phyloP scores from a whole-genome alignment of 2,329 filamentous ascomycete species.

The Ophiocordyceps camponoti-leonardi region DNA sequence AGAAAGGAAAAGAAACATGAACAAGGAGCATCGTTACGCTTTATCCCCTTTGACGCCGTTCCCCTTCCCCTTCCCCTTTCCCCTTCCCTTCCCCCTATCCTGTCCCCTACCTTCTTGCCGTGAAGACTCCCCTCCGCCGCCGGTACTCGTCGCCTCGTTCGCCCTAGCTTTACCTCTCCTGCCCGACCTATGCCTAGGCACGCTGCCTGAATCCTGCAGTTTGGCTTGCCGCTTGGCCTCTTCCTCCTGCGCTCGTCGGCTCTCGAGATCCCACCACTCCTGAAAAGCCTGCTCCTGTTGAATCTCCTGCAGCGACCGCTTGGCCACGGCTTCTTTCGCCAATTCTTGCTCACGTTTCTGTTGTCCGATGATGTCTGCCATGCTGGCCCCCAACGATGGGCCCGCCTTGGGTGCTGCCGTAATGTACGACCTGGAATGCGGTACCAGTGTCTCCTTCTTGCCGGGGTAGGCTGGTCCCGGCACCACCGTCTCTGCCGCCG shows the following conservation, averaged over 20 bases:
- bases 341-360: slow-evolving; percentile 72
- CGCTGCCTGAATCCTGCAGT: slow-evolving; percentile 16
- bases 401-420: slow-evolving; percentile 41
- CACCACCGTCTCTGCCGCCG: slow-evolving; percentile 8
- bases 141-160: not conserved
- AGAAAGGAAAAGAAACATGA: not conserved
- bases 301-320: slow-evolving; percentile 82
- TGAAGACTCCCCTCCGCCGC: not conserved
- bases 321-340: slow-evolving; percentile 69
- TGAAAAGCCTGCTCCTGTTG: slow-evolving; percentile 95
- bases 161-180: not conserved
- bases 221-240: slow-evolving; percentile 25
- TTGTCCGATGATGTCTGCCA: slow-evolving; percentile 77
- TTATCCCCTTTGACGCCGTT: not conserved
- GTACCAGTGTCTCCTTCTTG: slow-evolving; percentile 26
- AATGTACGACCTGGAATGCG: slow-evolving; percentile 45
- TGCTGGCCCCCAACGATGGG: slow-evolving; percentile 49
- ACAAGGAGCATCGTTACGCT: not conserved
- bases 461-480: slow-evolving; percentile 11
- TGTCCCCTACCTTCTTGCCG: not conserved
- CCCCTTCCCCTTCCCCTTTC: not conserved
- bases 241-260: slow-evolving; percentile 49
- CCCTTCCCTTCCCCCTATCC: not conserved
- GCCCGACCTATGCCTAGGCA: not conserved
- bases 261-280: slow-evolving; percentile 89